These are phyloP conservation scores for Apiosordaria backusii DNA, from an alignment of 495 filamentous ascomycete species.

Conservation along the genomic window DNA sequence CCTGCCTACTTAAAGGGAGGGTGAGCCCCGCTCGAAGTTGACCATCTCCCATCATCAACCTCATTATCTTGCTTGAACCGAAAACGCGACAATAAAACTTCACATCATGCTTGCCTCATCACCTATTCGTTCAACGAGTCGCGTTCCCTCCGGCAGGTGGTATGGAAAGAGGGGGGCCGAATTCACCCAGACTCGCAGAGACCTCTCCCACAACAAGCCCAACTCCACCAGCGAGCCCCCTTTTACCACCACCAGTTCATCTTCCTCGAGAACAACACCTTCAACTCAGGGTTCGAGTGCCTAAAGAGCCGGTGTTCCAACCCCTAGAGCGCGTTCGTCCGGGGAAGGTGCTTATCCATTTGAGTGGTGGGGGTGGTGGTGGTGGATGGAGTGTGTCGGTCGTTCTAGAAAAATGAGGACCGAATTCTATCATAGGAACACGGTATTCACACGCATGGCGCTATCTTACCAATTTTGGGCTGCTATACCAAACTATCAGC, in stretches of 20 bases:
- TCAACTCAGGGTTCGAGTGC: slow-evolving; percentile 8
- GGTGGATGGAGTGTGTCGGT: too few species aligned
- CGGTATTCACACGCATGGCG: too few species aligned
- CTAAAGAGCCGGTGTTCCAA: not conserved
- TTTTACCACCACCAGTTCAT: slow-evolving; percentile 12
- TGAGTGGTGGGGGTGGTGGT: not conserved
- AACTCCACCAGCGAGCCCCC: slow-evolving; percentile 9
- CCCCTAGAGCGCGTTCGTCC: not conserved
- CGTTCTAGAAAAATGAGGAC: too few species aligned
- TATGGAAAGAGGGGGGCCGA: slow-evolving; percentile 28
- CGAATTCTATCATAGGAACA: too few species aligned
- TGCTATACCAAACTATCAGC: too few species aligned
- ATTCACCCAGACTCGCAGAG: slow-evolving; percentile 21
- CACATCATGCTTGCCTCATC: slow-evolving; percentile 20
- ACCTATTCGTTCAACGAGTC: slow-evolving; percentile 29
- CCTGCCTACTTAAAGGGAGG: not conserved
- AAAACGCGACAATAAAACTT: not conserved
- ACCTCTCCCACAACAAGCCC: slow-evolving; percentile 16
- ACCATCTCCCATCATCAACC: not conserved
- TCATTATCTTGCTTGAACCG: not conserved
- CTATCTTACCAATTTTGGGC: too few species aligned
- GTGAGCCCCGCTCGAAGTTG: not conserved
- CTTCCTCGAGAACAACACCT: slow-evolving; percentile 17
- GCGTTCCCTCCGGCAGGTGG: slow-evolving; percentile 24
- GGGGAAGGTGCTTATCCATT: not conserved